phyloP scores from a whole-genome alignment of 768 basidiomycete species.

The Lactifluus subvellereus region DNA sequence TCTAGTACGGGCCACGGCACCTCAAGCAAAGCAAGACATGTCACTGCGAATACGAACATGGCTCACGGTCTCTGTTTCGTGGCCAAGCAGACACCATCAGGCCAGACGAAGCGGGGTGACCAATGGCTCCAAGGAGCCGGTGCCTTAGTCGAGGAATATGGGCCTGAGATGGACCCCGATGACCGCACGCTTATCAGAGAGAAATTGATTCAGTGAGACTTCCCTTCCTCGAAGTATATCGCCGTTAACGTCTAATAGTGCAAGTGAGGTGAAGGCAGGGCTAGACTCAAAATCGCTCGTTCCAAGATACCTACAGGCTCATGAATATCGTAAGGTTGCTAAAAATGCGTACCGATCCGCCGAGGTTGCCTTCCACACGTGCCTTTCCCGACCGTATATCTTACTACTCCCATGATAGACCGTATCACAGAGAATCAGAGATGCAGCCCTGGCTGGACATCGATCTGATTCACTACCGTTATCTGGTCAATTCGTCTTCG shows the following conservation, averaged over 20 bases:
- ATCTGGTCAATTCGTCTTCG: not conserved
- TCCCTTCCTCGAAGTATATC: not conserved
- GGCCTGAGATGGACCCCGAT: not conserved
- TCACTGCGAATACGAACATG: not conserved
- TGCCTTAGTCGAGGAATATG: not conserved
- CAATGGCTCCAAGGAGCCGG: not conserved
- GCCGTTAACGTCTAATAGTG: not conserved
- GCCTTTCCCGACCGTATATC: not conserved
- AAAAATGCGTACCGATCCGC: not conserved
- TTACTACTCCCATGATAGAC: not conserved
- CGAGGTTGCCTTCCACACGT: not conserved
- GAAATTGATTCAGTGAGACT: not conserved
- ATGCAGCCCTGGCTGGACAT: not conserved
- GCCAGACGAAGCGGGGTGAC: conserved; percentile 4
- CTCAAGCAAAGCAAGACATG: not conserved
- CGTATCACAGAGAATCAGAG: not conserved
- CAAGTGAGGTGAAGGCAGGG: not conserved
- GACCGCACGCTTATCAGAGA: not conserved
- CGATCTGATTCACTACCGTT: not conserved
- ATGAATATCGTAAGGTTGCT: conserved; percentile 2
- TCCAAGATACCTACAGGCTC: not conserved
- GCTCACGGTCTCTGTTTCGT: not conserved
- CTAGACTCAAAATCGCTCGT: not conserved
- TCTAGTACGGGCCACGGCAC: not conserved
- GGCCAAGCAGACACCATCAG: not conserved